Evolutionary conservation across 768 basidiomycete genomes (phyloP).

Genomic region (Ramaria sp.): DNA sequence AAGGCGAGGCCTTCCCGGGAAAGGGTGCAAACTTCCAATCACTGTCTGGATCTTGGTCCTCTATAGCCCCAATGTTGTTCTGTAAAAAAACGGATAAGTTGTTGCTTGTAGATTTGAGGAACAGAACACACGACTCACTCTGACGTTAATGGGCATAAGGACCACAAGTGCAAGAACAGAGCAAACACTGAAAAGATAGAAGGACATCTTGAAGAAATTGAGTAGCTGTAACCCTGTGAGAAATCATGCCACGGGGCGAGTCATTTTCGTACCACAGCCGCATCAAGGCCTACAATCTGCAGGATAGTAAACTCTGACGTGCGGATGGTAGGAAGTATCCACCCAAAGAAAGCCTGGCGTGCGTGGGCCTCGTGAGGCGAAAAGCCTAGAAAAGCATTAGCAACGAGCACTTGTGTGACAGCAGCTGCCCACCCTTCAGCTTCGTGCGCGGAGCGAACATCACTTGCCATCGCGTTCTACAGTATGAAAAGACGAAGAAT

Average conservation of each 20-base stretch:
- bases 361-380: slow-evolving; percentile 90
- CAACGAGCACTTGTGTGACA: not conserved
- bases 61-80: slow-evolving; percentile 59
- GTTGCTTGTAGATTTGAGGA: not conserved
- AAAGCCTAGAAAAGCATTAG: slow-evolving; percentile 50
- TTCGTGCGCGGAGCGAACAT: slow-evolving; percentile 90
- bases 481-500: slow-evolving; percentile 84
- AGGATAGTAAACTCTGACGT: slow-evolving; percentile 90
- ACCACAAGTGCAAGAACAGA: slow-evolving; percentile 71
- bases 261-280: slow-evolving; percentile 66
- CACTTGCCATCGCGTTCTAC: slow-evolving; percentile 78
- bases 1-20: slow-evolving; percentile 22
- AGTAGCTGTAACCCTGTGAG: slow-evolving; percentile 49
- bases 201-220: slow-evolving; percentile 92
- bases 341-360: slow-evolving; percentile 83
- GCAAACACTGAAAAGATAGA: slow-evolving; percentile 81
- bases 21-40: slow-evolving; percentile 26
- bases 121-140: slow-evolving; percentile 37
- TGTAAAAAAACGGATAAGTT: slow-evolving; percentile 17
- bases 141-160: slow-evolving; percentile 94
- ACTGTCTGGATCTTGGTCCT: slow-evolving; percentile 27
- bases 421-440: slow-evolving; percentile 60
- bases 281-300: slow-evolving; percentile 94
- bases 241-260: not conserved
- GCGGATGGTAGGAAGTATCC: slow-evolving; percentile 87